phyloP scores from a whole-genome alignment of 768 basidiomycete genomes.

The Termitomyces sp. region DNA sequence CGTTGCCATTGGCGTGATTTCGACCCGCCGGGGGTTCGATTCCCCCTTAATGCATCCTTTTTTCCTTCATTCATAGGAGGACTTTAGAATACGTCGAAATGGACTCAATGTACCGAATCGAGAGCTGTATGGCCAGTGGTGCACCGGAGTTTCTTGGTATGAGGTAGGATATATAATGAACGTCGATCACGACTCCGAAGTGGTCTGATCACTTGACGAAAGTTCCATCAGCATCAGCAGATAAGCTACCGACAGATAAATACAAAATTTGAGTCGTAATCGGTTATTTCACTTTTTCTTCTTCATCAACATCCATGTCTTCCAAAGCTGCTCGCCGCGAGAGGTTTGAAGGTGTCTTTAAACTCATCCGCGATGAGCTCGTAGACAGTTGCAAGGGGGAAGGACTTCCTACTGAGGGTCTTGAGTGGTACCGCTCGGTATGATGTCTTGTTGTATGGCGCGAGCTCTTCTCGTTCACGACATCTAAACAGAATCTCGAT shows the following conservation, averaged over 20 bases:
- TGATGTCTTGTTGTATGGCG: conserved; percentile 18
- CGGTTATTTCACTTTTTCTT: background rate
- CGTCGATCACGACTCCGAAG: background rate
- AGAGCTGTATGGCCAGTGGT: background rate
- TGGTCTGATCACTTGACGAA: background rate
- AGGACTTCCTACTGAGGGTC: conserved; percentile 79
- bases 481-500: conserved; percentile 62
- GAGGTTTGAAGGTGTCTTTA: conserved; percentile 72
- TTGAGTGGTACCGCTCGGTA: conserved; percentile 82
- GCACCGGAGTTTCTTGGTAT: background rate
- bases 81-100: too few species aligned
- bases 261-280: background rate
- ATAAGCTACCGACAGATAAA: conserved; percentile 4
- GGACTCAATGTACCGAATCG: background rate
- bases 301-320: conserved; percentile 11
- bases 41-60: conserved; percentile 69
- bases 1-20: conserved; percentile 12
- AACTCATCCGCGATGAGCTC: conserved; percentile 71
- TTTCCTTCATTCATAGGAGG: too few species aligned
- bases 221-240: background rate
- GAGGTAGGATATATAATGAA: background rate
- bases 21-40: conserved; percentile 89
- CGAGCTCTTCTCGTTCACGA: background rate
- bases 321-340: conserved; percentile 33
- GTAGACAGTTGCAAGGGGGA: conserved; percentile 59